Conservation (phyloP, 179 eudicot genomes). For the Beta macrorhiza region DNA sequence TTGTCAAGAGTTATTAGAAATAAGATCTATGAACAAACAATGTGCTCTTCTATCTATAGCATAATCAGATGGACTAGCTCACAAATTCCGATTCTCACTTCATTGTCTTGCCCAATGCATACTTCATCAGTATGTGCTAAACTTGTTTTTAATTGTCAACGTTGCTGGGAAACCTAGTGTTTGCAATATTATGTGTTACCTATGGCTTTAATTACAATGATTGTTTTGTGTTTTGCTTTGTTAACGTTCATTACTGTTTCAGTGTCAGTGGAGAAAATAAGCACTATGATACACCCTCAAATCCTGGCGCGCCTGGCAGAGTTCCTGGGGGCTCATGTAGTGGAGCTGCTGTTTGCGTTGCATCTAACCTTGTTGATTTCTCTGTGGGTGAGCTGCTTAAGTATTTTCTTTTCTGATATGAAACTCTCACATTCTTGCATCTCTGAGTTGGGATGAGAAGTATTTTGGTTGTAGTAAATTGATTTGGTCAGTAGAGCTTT, state of each 20-base stretch:
- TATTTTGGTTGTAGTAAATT: neutral
- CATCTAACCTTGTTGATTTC: constrained; percentile 85
- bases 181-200: constrained; percentile 15
- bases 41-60: too few species aligned
- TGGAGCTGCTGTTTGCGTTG: constrained; percentile 97
- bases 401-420: neutral
- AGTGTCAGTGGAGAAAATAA: constrained; percentile 86
- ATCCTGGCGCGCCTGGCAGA: constrained; percentile 70
- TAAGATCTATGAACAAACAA: too few species aligned
- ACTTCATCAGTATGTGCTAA: too few species aligned
- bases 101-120: too few species aligned
- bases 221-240: constrained; percentile 8
- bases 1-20: neutral
- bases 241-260: constrained; percentile 31
- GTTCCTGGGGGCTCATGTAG: constrained; percentile 87
- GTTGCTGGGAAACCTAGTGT: neutral
- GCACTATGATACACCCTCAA: constrained; percentile 81
- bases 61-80: too few species aligned
- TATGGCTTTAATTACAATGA: neutral
- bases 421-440: constrained; percentile 17
- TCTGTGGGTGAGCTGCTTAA: constrained; percentile 61
- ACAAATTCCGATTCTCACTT: too few species aligned
- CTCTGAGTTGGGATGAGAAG: neutral
- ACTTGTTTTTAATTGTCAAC: neutral
- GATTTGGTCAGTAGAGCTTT: neutral